Percentiles rank a stretch among this genome's conserved stretches.
Conservation (phyloP, 345 rosid genomes). For the Euphorbia pulcherrima region DNA sequence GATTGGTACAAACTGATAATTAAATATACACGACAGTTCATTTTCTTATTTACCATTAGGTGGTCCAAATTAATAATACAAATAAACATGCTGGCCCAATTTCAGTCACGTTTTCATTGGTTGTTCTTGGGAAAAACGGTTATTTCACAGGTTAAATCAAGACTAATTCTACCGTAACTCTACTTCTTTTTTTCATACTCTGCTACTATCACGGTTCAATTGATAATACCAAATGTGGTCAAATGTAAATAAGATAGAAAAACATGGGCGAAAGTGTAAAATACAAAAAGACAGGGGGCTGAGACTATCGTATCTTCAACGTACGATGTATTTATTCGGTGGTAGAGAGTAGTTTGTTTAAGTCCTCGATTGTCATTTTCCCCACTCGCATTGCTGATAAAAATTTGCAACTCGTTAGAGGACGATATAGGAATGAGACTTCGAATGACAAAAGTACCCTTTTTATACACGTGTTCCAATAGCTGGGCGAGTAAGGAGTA, state of each 20-base stretch:
- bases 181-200: too few species aligned
- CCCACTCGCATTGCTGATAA: neutral
- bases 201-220: too few species aligned
- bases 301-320: constrained; percentile 29
- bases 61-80: neutral
- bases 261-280: constrained; percentile 7
- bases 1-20: neutral
- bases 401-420: neutral
- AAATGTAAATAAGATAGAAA: constrained; percentile 6
- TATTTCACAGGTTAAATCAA: too few species aligned
- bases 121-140: neutral
- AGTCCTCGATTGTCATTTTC: neutral
- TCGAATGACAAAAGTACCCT: neutral
- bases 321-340: constrained; percentile 41
- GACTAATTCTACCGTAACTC: too few species aligned
- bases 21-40: neutral
- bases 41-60: neutral
- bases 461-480: neutral
- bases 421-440: neutral
- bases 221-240: too few species aligned
- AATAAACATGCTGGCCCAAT: neutral
- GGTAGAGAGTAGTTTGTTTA: constrained; percentile 20
- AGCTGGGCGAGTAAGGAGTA: neutral
- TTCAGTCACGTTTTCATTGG: neutral
- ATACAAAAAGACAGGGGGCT: constrained; percentile 3